Base-by-base conservation (phyloP, 805 yeast genomes). In the Ogataea ganodermae region DNA sequence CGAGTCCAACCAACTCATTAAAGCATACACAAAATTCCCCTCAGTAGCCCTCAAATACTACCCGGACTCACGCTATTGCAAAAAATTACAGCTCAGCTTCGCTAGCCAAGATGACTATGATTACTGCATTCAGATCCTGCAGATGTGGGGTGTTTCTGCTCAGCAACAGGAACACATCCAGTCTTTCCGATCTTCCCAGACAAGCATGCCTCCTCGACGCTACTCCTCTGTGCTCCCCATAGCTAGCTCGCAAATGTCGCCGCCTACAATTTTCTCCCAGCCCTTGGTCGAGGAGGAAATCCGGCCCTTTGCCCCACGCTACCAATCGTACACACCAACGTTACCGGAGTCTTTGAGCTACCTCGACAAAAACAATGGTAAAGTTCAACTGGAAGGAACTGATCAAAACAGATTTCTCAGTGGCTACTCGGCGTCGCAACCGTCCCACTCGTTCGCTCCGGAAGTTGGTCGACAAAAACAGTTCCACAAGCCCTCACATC, bases 21-120 rank as follows among this genome's bases (percentile, higher is more conserved):
- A 58, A 32, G 58, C 55, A 0, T 60, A 59, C 35, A 39, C 47
- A 6, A 60, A 54, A 32, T 60, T 35, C 35, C 65, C 65, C 2
- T 55, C 60, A 7, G 39, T 60, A 18, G 63, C 63, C 2, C 17
- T 60, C 18, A 60, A 59, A 23, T 57, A 58, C 40, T 56, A 57
- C 32, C 49, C 52, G 1, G 46, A 38, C 14, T 26, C 45, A 4
- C 21, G 37, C 9, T 38, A 42, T 18, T 44, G 49, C 30, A 56
- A 49, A 45, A 59, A 53, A 26, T 32, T 59, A 4, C 63, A 59
- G 41, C 23, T 58, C 22, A 50, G 59, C 22, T 57, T 59, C 31
- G 31, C 52, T 2, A 45, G 37, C 8, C 24, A 32, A 4, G 41
- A 37, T 1, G 59, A 52, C 21, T 57, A 46, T 35, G 45, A 46